phyloP scores from a whole-genome alignment of 306 rosid species.

The Quercus glauca region DNA sequence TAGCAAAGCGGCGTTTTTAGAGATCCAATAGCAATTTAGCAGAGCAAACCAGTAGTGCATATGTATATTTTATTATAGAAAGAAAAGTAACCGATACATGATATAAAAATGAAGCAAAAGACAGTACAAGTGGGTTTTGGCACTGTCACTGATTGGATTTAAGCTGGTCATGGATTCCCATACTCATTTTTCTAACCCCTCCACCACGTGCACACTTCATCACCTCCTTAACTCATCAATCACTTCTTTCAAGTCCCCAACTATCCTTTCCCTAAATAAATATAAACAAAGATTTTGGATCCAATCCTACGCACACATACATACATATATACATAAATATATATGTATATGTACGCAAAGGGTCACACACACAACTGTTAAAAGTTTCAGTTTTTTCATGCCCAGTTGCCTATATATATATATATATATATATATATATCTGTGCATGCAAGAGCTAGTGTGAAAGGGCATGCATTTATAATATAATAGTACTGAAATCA shows the following conservation, averaged over 20 bases:
- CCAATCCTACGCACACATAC: not conserved
- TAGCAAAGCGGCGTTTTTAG: slow-evolving; percentile 29
- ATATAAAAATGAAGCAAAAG: not conserved
- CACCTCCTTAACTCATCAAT: not conserved
- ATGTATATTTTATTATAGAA: not conserved
- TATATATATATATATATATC: too few relatives aligned
- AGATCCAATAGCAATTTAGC: slow-evolving; percentile 29
- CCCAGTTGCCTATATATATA: not conserved
- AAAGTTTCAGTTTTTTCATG: not conserved
- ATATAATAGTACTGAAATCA: not conserved
- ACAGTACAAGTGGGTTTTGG: too few relatives aligned
- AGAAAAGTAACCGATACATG: slow-evolving; percentile 1
- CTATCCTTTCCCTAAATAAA: not conserved
- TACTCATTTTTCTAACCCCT: slow-evolving; percentile 23
- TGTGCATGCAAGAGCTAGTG: not conserved
- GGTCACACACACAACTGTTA: not conserved
- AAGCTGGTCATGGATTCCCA: slow-evolving; percentile 31
- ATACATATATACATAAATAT: not conserved
- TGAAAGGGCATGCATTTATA: not conserved
- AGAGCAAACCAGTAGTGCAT: not conserved
- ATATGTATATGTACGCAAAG: not conserved
- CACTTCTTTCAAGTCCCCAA: not conserved
- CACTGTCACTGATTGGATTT: slow-evolving; percentile 19
- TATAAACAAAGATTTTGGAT: not conserved
- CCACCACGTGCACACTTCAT: slow-evolving; percentile 39